Evolutionary conservation across 1,284 basidiomycete genomes (phyloP), one percentile per base, ranked within the genome.

Genomic region (Naganishia sp.): DNA sequence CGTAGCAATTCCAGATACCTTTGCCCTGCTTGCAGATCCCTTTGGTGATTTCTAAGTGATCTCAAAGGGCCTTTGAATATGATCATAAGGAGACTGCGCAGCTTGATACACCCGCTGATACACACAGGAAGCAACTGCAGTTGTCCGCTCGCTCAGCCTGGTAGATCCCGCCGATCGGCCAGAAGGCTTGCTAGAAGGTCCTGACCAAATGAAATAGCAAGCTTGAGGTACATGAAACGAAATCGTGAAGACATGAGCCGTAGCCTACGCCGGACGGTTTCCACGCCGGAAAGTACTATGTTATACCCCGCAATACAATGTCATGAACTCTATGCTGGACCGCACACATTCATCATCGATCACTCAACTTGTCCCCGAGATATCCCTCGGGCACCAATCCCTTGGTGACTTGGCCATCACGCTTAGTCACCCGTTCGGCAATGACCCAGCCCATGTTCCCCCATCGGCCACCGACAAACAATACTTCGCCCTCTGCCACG

Each of bases 371-470:
- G 57, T 76, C 75, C 42, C 58, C 67, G 18, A 80, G 62, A 71
- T 79, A 80, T 9, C 73, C 72, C 65, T 79, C 78, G 1, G 78
- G 78, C 18, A 80, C 78, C 65, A 80, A 68, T 0, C 78, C 78
- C 45, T 74, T 73, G 18, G 23, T 49, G 23, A 65, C 43, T 50
- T 72, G 68, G 6, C 65, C 65, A 23, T 56, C 63, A 18, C 67
- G 68, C 15, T 49, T 64, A n/a, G 52, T 28, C n/a, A 60, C 23
- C 41, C 67, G 47, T 21, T 60, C 56, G 25, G 76, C 78, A n/a
- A 80, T 73, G 43, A 80, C 78, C 78, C 78, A 80, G 10, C 78
- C 78, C 41, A 73, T 70, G 6, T 65, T 66, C 50, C 76, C 75
- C 5, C 78, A 77, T 60, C 76, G 65, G 15, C 76, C 76, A 17